phyloP scores from a whole-genome alignment of 345 rosid species.

The Eutrema heterophyllum region DNA sequence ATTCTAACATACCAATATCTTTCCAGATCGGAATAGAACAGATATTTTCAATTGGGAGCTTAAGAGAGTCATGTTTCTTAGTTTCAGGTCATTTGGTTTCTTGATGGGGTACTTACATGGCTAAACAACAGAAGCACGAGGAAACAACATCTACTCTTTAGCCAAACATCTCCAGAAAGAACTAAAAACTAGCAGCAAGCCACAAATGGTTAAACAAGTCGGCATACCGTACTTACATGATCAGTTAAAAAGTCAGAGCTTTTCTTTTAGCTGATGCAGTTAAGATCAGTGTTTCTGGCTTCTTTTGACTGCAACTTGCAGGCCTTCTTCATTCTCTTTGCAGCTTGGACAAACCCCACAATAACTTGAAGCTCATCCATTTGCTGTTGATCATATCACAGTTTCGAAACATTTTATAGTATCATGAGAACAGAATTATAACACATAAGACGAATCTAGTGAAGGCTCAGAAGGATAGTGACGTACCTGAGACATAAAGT shows the following conservation, averaged over 20 bases:
- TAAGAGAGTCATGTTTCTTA: slow-evolving; percentile 8
- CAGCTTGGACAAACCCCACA: slow-evolving; percentile 89
- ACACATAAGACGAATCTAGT: not conserved
- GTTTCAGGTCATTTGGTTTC: slow-evolving; percentile 2
- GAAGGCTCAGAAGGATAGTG: not conserved
- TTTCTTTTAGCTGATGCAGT: slow-evolving; percentile 32
- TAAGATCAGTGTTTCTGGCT: slow-evolving; percentile 29
- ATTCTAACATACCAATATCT: slow-evolving; percentile 3
- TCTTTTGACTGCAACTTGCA: slow-evolving; percentile 39
- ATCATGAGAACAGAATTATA: not conserved
- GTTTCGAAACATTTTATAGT: not conserved
- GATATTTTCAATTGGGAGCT: slow-evolving; percentile 10
- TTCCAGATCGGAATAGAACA: not conserved
- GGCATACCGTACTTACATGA: slow-evolving; percentile 4
- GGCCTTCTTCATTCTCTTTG: slow-evolving; percentile 77
- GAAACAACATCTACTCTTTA: slow-evolving; percentile 25
- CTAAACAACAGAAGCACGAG: slow-evolving; percentile 21
- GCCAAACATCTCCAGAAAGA: slow-evolving; percentile 12
- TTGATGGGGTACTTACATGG: slow-evolving; percentile 25
- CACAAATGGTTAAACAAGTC: slow-evolving; percentile 23
- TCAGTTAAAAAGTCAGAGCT: slow-evolving; percentile 9
- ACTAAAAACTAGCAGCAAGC: slow-evolving; percentile 21
- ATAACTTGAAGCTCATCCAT: slow-evolving; percentile 98
- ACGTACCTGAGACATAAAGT: slow-evolving; percentile 92
- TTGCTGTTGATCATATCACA: slow-evolving; percentile 45